phyloP scores from a whole-genome alignment of 441 rosid genomes.

The Erodium trifolium region DNA sequence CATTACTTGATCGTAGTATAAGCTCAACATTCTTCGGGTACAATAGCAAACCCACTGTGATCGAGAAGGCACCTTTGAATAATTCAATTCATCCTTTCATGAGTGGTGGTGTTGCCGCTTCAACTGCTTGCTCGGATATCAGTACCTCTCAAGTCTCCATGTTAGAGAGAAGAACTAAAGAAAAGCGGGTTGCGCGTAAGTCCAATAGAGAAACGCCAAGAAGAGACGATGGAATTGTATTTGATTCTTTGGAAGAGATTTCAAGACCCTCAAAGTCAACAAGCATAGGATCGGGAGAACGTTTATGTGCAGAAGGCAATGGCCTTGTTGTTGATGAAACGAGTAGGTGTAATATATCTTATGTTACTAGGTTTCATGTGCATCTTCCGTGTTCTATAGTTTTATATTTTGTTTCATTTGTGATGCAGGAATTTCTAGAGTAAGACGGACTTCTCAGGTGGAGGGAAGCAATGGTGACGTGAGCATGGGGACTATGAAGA shows the following conservation, averaged over 20 bases:
- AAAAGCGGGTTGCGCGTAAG: slow-evolving; percentile 30
- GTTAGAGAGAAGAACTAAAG: slow-evolving; percentile 37
- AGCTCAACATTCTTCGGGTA: slow-evolving; percentile 28
- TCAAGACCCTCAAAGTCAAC: slow-evolving; percentile 29
- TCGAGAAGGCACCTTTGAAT: slow-evolving; percentile 26
- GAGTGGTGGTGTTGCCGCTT: slow-evolving; percentile 21
- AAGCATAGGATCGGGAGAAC: slow-evolving; percentile 28
- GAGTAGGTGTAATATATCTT: slow-evolving; percentile 27
- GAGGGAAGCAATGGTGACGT: slow-evolving; percentile 1
- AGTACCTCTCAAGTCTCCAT: slow-evolving; percentile 37
- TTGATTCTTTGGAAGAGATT: slow-evolving; percentile 31
- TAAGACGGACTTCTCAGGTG: slow-evolving; percentile 15
- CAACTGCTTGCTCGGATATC: slow-evolving; percentile 25
- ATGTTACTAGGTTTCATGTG: slow-evolving; percentile 12
- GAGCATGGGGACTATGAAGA: slow-evolving; percentile 41
- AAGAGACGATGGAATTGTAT: slow-evolving; percentile 27
- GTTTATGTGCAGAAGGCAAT: slow-evolving; percentile 32
- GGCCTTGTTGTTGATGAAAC: slow-evolving; percentile 30
- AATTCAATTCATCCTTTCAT: slow-evolving; percentile 22
- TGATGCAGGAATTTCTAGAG: slow-evolving; percentile 33
- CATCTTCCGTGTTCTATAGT: slow-evolving; percentile 15
- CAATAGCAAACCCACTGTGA: slow-evolving; percentile 26
- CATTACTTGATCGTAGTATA: slow-evolving; percentile 23
- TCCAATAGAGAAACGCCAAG: slow-evolving; percentile 35
- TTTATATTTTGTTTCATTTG: slow-evolving; percentile 15